Base-by-base conservation (phyloP, 371 early-diverging fungal species). In the Mortierella sp. region DNA sequence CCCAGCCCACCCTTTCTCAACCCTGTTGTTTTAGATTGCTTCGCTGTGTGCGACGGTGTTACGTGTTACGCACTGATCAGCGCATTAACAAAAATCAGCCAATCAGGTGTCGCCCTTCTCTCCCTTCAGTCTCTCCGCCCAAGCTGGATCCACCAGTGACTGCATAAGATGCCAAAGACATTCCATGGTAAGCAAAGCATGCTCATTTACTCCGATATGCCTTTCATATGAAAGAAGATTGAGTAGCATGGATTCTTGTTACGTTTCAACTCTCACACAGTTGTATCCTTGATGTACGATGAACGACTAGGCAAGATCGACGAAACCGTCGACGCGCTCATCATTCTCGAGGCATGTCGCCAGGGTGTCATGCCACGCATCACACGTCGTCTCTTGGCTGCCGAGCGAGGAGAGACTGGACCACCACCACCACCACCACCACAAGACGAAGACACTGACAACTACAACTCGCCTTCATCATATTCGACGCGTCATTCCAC, bases 291-390 rank as follows among this genome's bases (percentile, higher is more conserved):
- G 8, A 7, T 4, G 7, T 2, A 9, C 16, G 3, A 9, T 14
- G 38, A 63, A n/a, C 26, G 14, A 8, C n/a, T 60, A 84, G 97
- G 97, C 16, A 92, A 91, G 70, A 91, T 97, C 70, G 93, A 95
- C 73, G 93, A 96, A 8, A 93, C 96, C 11, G 90, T 93, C 80
- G 97, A 97, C 84, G 96, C 96, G 16, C 90, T 96, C 16, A 89
- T 96, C 73, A 81, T 97, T n/a, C 92, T 97, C 57, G 97, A 97
- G 80, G 97, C 96, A 0, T 96, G 96, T 80, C 93, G 95, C 78
- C 86, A 90, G 77, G 94, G 93, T 13, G 79, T 92, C n/a, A 89
- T 95, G 13, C 89, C 91, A 11, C 90, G 94, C 50, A 93, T 97
- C 2, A 94, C 92, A 72, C 92, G 97, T n/a, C 91, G 97, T 31